Conservation (phyloP, 2,329 filamentous ascomycete genomes). For the Aspergillus sp. region DNA sequence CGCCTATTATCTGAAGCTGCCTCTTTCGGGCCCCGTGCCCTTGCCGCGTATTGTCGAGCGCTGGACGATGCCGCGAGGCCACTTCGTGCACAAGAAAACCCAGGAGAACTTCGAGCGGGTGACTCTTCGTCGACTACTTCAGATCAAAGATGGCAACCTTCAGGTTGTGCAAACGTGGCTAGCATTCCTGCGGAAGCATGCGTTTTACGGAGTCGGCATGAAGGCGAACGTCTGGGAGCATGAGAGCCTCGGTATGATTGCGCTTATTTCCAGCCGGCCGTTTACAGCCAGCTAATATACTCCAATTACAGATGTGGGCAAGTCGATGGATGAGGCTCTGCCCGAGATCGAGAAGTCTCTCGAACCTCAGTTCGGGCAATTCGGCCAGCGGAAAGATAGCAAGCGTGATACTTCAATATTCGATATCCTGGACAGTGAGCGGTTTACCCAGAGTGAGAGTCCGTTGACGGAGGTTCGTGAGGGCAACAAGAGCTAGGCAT, state of each 20-base stretch:
- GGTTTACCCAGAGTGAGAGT: constrained; percentile 25
- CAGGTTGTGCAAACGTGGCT: constrained; percentile 88
- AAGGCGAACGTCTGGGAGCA: constrained; percentile 97
- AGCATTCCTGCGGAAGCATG: constrained; percentile 82
- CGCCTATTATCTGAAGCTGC: constrained; percentile 84
- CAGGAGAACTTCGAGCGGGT: constrained; percentile 97
- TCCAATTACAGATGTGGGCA: constrained; percentile 28
- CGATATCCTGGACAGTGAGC: constrained; percentile 29
- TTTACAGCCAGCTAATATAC: constrained; percentile 5
- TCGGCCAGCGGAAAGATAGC: constrained; percentile 30
- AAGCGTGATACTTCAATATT: constrained; percentile 20
- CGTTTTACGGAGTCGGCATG: constrained; percentile 95
- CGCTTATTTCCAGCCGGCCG: not conserved
- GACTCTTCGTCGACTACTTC: constrained; percentile 74
- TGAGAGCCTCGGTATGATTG: constrained; percentile 54
- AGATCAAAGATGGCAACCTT: constrained; percentile 84
- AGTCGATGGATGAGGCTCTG: constrained; percentile 31
- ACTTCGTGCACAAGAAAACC: constrained; percentile 93
- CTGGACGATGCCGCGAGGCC: constrained; percentile 83
- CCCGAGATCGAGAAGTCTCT: constrained; percentile 32
- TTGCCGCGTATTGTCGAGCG: constrained; percentile 79
- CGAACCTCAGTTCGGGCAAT: constrained; percentile 31
- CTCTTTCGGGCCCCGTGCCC: constrained; percentile 75
- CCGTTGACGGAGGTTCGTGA: constrained; percentile 26
- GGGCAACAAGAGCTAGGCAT: no score